Percentiles rank a stretch among this genome's conserved stretches.
Conservation (phyloP, 441 rosid species). For the Iberis amara region DNA sequence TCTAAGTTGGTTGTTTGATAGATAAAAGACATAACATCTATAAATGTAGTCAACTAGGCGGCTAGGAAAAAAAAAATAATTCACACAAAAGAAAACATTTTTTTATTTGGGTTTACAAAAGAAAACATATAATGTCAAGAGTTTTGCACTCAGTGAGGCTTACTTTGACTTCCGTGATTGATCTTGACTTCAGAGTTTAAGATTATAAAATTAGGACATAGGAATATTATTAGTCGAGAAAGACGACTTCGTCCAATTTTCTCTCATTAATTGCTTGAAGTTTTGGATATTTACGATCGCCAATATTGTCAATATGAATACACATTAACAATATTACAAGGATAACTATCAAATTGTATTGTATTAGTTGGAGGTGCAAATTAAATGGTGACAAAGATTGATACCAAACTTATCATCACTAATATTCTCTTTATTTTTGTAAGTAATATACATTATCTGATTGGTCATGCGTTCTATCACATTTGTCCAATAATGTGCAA, state of each 20-base stretch:
- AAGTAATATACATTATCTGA: slow-evolving; percentile 6
- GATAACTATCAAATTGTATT: slow-evolving; percentile 5
- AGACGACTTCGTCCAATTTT: slow-evolving; percentile 17
- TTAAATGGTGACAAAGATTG: slow-evolving; percentile 30
- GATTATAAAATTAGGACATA: slow-evolving; percentile 16
- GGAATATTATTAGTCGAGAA: slow-evolving; percentile 24
- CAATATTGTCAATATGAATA: slow-evolving; percentile 10
- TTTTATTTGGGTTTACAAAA: no score
- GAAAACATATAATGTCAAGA: no score
- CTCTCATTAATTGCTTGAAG: slow-evolving; percentile 10
- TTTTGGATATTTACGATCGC: not conserved
- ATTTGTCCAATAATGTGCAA: slow-evolving; percentile 1
- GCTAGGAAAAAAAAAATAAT: slow-evolving; percentile 5
- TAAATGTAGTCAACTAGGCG: slow-evolving; percentile 33
- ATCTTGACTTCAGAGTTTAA: slow-evolving; percentile 7
- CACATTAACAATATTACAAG: not conserved
- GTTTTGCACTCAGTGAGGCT: slow-evolving; percentile 11
- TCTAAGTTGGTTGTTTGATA: slow-evolving; percentile 21
- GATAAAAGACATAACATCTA: slow-evolving; percentile 14
- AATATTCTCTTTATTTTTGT: not conserved
- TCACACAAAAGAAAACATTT: not conserved
- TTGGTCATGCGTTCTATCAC: slow-evolving; percentile 4
- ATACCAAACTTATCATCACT: slow-evolving; percentile 20
- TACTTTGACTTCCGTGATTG: slow-evolving; percentile 22
- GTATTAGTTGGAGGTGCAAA: slow-evolving; percentile 4